phyloP scores from a whole-genome alignment of 306 rosid species.

The Prunus persica region DNA sequence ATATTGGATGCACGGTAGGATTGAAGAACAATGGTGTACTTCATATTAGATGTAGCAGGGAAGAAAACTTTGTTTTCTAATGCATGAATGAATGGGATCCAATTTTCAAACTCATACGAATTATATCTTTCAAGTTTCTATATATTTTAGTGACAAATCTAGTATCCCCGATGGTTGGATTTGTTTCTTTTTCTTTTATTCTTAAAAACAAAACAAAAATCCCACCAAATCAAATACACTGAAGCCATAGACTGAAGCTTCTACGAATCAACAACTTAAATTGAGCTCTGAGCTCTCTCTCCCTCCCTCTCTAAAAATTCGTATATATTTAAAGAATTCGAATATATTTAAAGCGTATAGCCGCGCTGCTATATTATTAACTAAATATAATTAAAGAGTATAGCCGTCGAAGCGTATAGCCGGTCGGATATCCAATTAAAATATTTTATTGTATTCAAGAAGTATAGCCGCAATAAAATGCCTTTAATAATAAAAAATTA shows the following conservation, averaged over 20 bases:
- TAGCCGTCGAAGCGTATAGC: too few species aligned
- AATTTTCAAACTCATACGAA: too few species aligned
- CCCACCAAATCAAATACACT: neutral
- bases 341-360: too few species aligned
- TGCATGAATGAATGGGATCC: too few species aligned
- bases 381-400: rapidly evolving
- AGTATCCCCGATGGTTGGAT: neutral
- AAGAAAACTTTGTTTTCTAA: neutral
- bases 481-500: too few species aligned
- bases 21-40: neutral
- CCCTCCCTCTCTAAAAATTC: neutral
- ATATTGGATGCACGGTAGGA: neutral
- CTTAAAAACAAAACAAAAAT: neutral
- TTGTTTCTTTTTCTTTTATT: neutral
- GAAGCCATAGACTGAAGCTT: constrained; percentile 49
- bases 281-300: too few species aligned
- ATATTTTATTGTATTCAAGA: too few species aligned
- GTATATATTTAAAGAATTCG: too few species aligned
- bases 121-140: neutral
- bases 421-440: too few species aligned
- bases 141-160: neutral
- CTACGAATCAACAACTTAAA: too few species aligned
- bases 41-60: neutral
- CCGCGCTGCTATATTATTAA: too few species aligned
- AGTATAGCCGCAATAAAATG: rapidly evolving